Evolutionary conservation across 805 yeast species (phyloP).

Genomic region (Candida morakotiae): DNA sequence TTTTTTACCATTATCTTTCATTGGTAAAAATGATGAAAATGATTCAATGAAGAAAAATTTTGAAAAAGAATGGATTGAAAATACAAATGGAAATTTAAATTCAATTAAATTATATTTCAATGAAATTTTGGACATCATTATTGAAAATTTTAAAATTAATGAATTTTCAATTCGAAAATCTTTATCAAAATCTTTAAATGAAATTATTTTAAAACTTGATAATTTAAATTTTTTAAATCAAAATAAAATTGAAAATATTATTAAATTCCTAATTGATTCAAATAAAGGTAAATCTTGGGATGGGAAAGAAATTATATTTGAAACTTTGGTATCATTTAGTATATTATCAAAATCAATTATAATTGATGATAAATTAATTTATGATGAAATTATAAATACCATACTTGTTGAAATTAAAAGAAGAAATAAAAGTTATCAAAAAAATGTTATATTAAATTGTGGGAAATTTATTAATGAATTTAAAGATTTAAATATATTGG

Average conservation of each 20-base stretch:
- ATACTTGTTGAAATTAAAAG: conserved; percentile 61
- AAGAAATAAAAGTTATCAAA: conserved; percentile 61
- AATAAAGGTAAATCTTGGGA: conserved; percentile 79
- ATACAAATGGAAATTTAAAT: conserved; percentile 67
- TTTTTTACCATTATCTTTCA: conserved; percentile 72
- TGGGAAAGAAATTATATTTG: conserved; percentile 77
- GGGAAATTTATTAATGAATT: conserved; percentile 47
- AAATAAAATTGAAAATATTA: conserved; percentile 26
- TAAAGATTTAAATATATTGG: conserved; percentile 27
- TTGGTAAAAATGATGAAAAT: conserved; percentile 68
- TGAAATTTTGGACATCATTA: conserved; percentile 60
- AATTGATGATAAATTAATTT: conserved; percentile 17
- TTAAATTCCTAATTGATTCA: conserved; percentile 54
- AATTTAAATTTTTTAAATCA: conserved; percentile 22
- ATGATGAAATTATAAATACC: conserved; percentile 36
- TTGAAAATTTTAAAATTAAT: conserved; percentile 39
- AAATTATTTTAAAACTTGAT: conserved; percentile 46
- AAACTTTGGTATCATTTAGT: conserved; percentile 61
- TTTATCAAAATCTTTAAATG: conserved; percentile 64
- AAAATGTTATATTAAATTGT: conserved; percentile 47
- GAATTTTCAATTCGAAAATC: conserved; percentile 64
- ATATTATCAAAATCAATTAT: conserved; percentile 41
- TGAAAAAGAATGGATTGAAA: conserved; percentile 71
- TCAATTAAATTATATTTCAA: conserved; percentile 63
- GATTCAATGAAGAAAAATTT: conserved; percentile 45